Evolutionary conservation across 2,329 filamentous ascomycete species (phyloP).

Genomic region (Endoconidiophora laricicola): DNA sequence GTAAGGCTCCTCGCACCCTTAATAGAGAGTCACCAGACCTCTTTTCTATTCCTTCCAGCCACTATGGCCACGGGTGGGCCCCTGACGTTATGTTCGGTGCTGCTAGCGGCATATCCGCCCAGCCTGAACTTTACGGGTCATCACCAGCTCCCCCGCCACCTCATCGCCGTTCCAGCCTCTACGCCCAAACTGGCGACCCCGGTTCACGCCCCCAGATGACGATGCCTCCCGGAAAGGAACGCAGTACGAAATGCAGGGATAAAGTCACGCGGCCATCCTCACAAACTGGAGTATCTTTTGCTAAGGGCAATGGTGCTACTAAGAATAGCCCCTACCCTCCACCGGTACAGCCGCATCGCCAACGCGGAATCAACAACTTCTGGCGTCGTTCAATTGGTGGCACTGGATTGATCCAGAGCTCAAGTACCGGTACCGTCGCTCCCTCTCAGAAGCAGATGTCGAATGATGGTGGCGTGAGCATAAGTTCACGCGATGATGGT

Average conservation of each 20-base stretch:
- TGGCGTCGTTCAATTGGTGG: conserved; percentile 34
- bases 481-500: conserved; percentile 12
- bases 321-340: conserved; percentile 12
- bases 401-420: conserved; percentile 7
- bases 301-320: not conserved
- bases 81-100: conserved; percentile 30
- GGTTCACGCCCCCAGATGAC: conserved; percentile 3
- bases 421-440: conserved; percentile 14
- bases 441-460: conserved; percentile 2
- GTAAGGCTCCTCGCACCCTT: conserved; percentile 23
- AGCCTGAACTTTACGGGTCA: conserved; percentile 14
- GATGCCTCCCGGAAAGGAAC: conserved; percentile 8
- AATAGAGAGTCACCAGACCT: conserved; percentile 32
- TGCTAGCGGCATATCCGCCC: conserved; percentile 18
- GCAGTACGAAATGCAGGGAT: conserved; percentile 2
- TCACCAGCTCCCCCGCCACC: conserved; percentile 30
- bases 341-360: conserved; percentile 11
- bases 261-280: conserved; percentile 9
- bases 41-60: conserved; percentile 32
- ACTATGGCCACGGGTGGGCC: conserved; percentile 27
- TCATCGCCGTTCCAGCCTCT: conserved; percentile 35
- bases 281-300: conserved; percentile 5
- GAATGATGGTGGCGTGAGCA: conserved; percentile 7
- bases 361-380: conserved; percentile 30
- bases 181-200: conserved; percentile 26